phyloP scores from a whole-genome alignment of 83 land plant genomes.

The Thuja plicata region DNA sequence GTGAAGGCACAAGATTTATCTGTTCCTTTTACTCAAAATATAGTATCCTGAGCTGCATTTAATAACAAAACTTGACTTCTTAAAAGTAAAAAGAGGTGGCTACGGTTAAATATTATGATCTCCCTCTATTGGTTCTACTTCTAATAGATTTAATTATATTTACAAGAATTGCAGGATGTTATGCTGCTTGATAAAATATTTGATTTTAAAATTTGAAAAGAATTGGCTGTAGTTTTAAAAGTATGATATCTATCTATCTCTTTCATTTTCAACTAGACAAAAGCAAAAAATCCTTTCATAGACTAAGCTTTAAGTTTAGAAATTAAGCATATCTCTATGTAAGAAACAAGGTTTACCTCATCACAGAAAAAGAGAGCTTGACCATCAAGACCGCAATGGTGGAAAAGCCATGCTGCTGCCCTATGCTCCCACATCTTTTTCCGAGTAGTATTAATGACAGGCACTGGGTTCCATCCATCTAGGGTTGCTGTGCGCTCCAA shows the following conservation, averaged over 20 bases:
- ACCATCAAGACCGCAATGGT: constrained; percentile 51
- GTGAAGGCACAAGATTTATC: neutral
- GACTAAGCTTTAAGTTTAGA: too few species aligned
- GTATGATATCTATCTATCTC: neutral
- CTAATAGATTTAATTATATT: neutral
- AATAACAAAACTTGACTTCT: neutral
- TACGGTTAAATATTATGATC: neutral
- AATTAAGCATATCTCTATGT: neutral
- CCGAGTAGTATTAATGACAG: constrained; percentile 48
- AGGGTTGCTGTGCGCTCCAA: constrained; percentile 27
- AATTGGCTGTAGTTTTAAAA: neutral
- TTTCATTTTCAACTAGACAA: neutral
- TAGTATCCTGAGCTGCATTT: neutral
- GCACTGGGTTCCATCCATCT: constrained; percentile 35
- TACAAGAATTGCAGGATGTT: neutral
- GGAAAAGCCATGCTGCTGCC: constrained; percentile 62
- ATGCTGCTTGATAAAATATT: neutral
- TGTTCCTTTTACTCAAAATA: neutral
- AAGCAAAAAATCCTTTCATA: neutral
- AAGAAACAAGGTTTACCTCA: constrained; percentile 35
- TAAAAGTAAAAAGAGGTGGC: neutral
- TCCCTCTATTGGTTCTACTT: neutral
- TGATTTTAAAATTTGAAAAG: neutral
- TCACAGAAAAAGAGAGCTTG: constrained; percentile 47
- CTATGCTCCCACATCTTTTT: constrained; percentile 43